phyloP scores from a whole-genome alignment of 2,329 filamentous ascomycete genomes.

The Diaporthe aspalathi region DNA sequence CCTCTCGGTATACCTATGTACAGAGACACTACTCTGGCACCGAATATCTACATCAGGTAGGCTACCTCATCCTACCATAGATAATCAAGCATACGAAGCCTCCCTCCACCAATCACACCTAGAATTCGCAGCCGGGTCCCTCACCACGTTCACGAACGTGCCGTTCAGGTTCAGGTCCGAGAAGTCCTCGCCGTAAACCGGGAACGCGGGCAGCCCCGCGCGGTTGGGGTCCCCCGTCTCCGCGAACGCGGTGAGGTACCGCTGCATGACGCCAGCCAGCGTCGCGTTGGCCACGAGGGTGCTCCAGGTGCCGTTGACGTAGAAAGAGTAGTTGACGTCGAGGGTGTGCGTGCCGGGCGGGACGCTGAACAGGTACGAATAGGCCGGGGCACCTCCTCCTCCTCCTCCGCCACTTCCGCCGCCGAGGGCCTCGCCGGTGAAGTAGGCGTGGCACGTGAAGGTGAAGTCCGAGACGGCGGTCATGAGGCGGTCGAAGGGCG shows the following conservation, averaged over 20 bases:
- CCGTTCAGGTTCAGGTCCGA: conserved; percentile 22
- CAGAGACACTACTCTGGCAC: neutral
- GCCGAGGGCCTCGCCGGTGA: conserved; percentile 18
- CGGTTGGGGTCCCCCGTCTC: conserved; percentile 15
- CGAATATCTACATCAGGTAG: neutral
- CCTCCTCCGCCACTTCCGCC: too few species aligned
- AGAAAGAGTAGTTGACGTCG: conserved; percentile 35
- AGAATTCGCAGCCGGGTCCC: conserved; percentile 29
- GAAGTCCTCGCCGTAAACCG: conserved; percentile 5
- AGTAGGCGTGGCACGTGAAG: conserved; percentile 31
- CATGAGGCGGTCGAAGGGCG: conserved; percentile 25
- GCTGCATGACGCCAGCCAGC: conserved; percentile 22
- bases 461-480: conserved; percentile 32
- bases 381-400: neutral
- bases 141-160: conserved; percentile 16
- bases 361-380: conserved; percentile 32
- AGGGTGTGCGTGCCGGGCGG: conserved; percentile 23
- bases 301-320: conserved; percentile 33
- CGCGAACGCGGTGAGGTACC: conserved; percentile 33
- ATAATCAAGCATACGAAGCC: conserved; percentile 23
- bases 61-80: too few species aligned
- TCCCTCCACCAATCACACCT: conserved; percentile 37
- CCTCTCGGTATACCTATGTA: too few species aligned
- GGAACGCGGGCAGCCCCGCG: conserved; percentile 6
- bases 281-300: conserved; percentile 28